Percentiles rank a stretch among this genome's conserved stretches.
Conservation (phyloP, 371 early-diverging fungal genomes). For the Zychaea mexicana region DNA sequence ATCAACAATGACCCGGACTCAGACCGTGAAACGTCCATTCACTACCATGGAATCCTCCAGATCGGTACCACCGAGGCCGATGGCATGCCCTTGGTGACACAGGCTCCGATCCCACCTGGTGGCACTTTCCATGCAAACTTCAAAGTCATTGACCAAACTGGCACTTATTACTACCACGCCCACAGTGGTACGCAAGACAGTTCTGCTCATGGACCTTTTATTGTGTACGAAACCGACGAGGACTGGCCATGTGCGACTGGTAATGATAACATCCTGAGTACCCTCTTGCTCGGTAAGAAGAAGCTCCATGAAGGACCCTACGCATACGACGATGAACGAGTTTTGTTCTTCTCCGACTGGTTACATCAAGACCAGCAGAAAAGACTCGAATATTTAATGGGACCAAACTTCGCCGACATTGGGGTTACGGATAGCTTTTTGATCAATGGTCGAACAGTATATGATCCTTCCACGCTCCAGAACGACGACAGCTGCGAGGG, state of each 20-base stretch:
- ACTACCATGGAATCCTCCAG: constrained; percentile 50
- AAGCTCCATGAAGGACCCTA: constrained; percentile 36
- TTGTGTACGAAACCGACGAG: constrained; percentile 40
- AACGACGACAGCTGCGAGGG: constrained; percentile 21
- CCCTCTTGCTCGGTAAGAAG: background rate
- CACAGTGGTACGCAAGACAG: constrained; percentile 43
- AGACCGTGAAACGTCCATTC: constrained; percentile 18
- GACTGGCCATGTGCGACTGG: constrained; percentile 24
- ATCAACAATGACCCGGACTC: constrained; percentile 30
- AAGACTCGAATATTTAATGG: constrained; percentile 27
- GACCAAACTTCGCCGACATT: constrained; percentile 22
- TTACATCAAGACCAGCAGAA: constrained; percentile 34
- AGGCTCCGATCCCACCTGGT: constrained; percentile 38
- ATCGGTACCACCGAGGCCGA: constrained; percentile 39
- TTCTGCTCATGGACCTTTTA: constrained; percentile 42
- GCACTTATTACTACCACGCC: constrained; percentile 54
- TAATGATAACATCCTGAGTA: background rate
- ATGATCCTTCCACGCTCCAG: background rate
- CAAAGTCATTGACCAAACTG: constrained; percentile 30
- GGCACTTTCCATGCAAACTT: constrained; percentile 29
- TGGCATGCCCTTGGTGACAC: constrained; percentile 48
- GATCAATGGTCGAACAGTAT: constrained; percentile 42
- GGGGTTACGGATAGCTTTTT: constrained; percentile 41
- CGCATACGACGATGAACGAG: constrained; percentile 45
- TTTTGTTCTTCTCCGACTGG: constrained; percentile 45